phyloP scores from a whole-genome alignment of 805 yeast genomes.

The Candida mattraensis region DNA sequence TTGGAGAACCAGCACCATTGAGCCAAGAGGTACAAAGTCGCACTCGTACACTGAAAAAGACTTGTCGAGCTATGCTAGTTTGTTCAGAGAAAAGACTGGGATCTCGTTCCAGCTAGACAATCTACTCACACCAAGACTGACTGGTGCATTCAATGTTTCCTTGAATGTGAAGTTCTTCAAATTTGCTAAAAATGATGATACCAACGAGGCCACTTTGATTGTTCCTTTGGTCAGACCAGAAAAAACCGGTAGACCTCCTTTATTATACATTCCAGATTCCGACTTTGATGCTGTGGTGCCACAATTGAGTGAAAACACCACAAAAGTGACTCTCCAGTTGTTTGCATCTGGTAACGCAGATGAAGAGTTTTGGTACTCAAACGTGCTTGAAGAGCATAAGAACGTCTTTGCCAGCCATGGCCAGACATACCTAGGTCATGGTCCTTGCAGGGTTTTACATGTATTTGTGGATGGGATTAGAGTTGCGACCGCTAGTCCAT shows the following conservation, averaged over 20 bases:
- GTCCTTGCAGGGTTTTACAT: slow-evolving; percentile 69
- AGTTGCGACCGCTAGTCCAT: slow-evolving; percentile 64
- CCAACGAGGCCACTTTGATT: slow-evolving; percentile 39
- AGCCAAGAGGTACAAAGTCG: slow-evolving; percentile 57
- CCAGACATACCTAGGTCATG: slow-evolving; percentile 53
- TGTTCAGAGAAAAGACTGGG: slow-evolving; percentile 46
- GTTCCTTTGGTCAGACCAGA: slow-evolving; percentile 36
- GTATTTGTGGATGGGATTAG: slow-evolving; percentile 59
- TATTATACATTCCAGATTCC: slow-evolving; percentile 45
- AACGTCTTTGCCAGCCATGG: slow-evolving; percentile 40
- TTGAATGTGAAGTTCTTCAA: slow-evolving; percentile 53
- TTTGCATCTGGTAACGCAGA: slow-evolving; percentile 73
- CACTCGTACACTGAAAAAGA: slow-evolving; percentile 60
- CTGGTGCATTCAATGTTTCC: slow-evolving; percentile 59
- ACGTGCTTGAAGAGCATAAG: slow-evolving; percentile 49
- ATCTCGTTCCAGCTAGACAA: slow-evolving; percentile 67
- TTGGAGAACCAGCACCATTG: slow-evolving; percentile 86
- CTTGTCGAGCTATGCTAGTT: slow-evolving; percentile 50
- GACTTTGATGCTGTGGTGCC: slow-evolving; percentile 43
- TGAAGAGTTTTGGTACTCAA: slow-evolving; percentile 84
- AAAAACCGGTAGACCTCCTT: slow-evolving; percentile 39
- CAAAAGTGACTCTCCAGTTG: slow-evolving; percentile 56
- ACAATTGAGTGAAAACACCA: slow-evolving; percentile 51
- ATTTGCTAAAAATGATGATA: slow-evolving; percentile 18
- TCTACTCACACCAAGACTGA: slow-evolving; percentile 48